These are phyloP conservation scores for Phylloporus rhodoxanthus DNA, from an alignment of 768 basidiomycete species.

Conservation along the genomic window DNA sequence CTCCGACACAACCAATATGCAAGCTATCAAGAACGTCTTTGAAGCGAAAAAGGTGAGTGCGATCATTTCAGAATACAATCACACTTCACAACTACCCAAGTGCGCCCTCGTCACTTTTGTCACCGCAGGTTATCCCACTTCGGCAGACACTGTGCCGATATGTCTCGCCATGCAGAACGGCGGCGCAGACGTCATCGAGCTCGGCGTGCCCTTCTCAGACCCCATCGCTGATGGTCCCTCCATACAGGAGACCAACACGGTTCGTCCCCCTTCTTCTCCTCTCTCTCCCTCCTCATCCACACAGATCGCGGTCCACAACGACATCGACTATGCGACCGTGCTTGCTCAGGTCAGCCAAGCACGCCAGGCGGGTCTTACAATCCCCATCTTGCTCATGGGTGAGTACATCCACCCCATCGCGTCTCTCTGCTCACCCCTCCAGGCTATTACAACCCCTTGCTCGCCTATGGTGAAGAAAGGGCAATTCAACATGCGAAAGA, in stretches of 20 bases:
- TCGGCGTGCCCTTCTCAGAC: constrained; percentile 78
- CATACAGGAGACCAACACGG: constrained; percentile 93
- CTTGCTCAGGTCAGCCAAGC: constrained; percentile 75
- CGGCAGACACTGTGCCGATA: constrained; percentile 76
- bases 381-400: constrained; percentile 59
- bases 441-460: constrained; percentile 97
- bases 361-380: constrained; percentile 71
- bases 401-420: neutral
- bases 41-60: constrained; percentile 18
- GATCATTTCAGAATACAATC: neutral
- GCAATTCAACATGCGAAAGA: constrained; percentile 84
- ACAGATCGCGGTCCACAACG: constrained; percentile 82
- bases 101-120: constrained; percentile 82
- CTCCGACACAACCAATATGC: constrained; percentile 13
- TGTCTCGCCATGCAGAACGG: constrained; percentile 91
- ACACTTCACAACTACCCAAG: neutral
- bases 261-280: constrained; percentile 1
- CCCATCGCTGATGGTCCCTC: constrained; percentile 93
- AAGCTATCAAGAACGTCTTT: constrained; percentile 28
- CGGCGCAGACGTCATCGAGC: constrained; percentile 90
- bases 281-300: neutral
- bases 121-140: constrained; percentile 86
- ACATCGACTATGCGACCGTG: constrained; percentile 70
- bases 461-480: constrained; percentile 93
- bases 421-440: neutral